phyloP scores from a whole-genome alignment of 768 basidiomycete genomes.

The Calocera cornea region DNA sequence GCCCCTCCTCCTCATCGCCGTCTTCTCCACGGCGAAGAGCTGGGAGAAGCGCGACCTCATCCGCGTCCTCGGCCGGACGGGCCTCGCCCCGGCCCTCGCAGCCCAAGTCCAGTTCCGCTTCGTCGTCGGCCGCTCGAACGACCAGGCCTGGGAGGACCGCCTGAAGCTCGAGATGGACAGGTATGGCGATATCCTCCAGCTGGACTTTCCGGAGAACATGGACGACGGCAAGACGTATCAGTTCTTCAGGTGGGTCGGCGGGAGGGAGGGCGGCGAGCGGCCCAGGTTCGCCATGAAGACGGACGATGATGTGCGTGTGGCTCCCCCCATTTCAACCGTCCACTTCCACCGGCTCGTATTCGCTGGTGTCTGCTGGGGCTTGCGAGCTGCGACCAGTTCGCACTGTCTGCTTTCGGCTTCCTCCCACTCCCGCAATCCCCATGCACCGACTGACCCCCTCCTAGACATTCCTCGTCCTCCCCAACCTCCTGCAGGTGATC shows the following conservation, averaged over 20 bases:
- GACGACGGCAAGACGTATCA: not conserved
- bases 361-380: no score
- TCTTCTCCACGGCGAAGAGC: not conserved
- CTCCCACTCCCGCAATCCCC: no score
- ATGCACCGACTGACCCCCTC: no score
- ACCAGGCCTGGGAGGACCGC: conserved; percentile 58
- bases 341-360: not conserved
- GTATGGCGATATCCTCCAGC: not conserved
- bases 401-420: no score
- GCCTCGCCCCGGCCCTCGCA: not conserved
- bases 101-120: conserved; percentile 42
- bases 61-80: not conserved
- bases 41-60: not conserved
- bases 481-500: not conserved
- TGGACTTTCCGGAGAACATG: not conserved
- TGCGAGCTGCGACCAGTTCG: no score
- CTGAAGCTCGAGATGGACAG: conserved; percentile 74
- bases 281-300: not conserved
- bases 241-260: not conserved
- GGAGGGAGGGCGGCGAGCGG: not conserved
- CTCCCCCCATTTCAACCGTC: not conserved
- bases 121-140: conserved; percentile 67
- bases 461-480: not conserved
- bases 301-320: not conserved
- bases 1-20: not conserved